Percentiles rank a stretch among this genome's conserved stretches.
These are phyloP conservation scores for Wickerhamiella australiensis DNA, from an alignment of 805 yeast genomes.

Conservation along the genomic window DNA sequence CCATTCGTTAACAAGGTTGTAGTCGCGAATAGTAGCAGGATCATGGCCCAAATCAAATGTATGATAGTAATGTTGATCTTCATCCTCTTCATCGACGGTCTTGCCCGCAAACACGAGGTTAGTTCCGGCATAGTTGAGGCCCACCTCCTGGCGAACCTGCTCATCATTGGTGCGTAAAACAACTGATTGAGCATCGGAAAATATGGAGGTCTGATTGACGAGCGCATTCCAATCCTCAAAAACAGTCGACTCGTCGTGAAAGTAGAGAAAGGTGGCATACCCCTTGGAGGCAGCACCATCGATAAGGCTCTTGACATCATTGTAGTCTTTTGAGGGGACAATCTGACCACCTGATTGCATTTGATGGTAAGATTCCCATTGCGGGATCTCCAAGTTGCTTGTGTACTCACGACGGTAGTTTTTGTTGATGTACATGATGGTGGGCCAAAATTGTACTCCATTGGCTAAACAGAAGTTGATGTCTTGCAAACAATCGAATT, in stretches of 20 bases:
- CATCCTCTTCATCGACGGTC: not conserved
- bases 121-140: constrained; percentile 18
- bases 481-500: constrained; percentile 31
- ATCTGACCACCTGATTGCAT: constrained; percentile 23
- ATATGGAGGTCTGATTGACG: constrained; percentile 24
- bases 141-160: constrained; percentile 16
- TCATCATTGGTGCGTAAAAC: constrained; percentile 16
- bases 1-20: constrained; percentile 7
- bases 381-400: constrained; percentile 28
- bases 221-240: constrained; percentile 32
- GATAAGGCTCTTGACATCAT: constrained; percentile 21
- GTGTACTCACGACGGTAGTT: constrained; percentile 18
- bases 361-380: constrained; percentile 27
- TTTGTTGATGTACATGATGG: constrained; percentile 14
- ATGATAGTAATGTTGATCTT: not conserved
- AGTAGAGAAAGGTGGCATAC: constrained; percentile 28
- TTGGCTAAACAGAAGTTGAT: constrained; percentile 26
- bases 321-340: constrained; percentile 22
- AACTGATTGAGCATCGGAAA: constrained; percentile 16
- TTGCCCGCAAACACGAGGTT: constrained; percentile 13
- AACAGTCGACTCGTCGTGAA: constrained; percentile 30
- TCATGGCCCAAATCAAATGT: constrained; percentile 16
- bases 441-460: constrained; percentile 24
- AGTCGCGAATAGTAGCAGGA: constrained; percentile 19
- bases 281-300: constrained; percentile 20